Base-by-base conservation (phyloP, 108 stramenopile genomes). In the Fistulifera solaris region DNA sequence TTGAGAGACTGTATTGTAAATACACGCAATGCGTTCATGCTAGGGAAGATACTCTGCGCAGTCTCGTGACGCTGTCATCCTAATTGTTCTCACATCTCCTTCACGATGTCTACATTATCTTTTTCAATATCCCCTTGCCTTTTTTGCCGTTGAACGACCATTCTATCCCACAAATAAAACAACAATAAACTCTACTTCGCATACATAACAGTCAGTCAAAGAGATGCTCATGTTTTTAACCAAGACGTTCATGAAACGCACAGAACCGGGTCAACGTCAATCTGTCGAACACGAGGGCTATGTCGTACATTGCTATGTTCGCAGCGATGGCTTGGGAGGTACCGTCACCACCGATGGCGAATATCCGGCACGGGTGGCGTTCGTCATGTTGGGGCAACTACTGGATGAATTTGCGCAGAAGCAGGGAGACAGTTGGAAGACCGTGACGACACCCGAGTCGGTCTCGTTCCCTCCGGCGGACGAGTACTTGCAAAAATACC, bases 351-450 rank as follows among this genome's bases (percentile, higher is more conserved):
- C 95, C 39, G 98, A 99, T 67, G 50, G 70, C 47, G 98, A 99
- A 76, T 99, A 99, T 64, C 98, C 98, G 18, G 81, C 96, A 19
- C 89, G 98, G 47, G 98, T 98, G 7, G 98, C 98, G 38, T 99
- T 98, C 78, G 86, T 94, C 19, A 59, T 99, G 57, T 65, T 99
- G 26, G 89, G 91, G 27, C 91, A 99, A 72, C 58, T 96, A 14
- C 61, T 99, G 56, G 98, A 98, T 16, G 94, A 98, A 70, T 99
- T 94, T 78, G 65, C 73, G 15, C 22, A 69, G 1, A 24, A 73
- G 26, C 35, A 60, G 11, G 84, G 86, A 8, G 83, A 76, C 50
- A 51, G 77, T 0, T 94, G 87, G 92, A 76, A 79, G 46, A 57
- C 64, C 7, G 76, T 72, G 59, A 78, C 77, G 7, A 48, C 52